Conservation (phyloP, 1,139 yeast genomes). For the Candida anutae region DNA sequence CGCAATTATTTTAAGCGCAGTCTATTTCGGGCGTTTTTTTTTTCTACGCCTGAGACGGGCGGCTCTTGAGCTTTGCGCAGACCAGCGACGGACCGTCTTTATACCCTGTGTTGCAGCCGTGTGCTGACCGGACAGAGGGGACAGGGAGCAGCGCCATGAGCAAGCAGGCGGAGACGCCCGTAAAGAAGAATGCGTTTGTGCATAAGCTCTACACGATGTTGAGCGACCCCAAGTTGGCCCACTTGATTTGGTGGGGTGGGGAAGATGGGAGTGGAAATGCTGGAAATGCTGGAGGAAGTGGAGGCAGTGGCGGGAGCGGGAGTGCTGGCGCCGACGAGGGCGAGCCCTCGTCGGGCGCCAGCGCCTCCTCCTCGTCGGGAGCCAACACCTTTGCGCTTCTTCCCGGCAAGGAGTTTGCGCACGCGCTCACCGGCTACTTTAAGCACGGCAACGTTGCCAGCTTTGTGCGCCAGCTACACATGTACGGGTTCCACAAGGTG, state of each 20-base stretch:
- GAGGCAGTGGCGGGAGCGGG: too few relatives aligned
- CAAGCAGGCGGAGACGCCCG: conserved; percentile 15
- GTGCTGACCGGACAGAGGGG: too few relatives aligned
- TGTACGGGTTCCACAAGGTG: conserved; percentile 48
- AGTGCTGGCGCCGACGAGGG: conserved; percentile 45
- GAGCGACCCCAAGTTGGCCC: conserved; percentile 39
- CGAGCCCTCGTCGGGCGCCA: too few relatives aligned
- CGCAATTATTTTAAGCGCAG: too few relatives aligned
- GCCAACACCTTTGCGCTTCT: conserved; percentile 52
- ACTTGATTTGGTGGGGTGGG: conserved; percentile 80
- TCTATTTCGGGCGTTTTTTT: too few relatives aligned
- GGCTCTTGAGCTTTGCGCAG: too few relatives aligned
- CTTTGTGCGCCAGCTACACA: conserved; percentile 41
- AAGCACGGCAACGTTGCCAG: conserved; percentile 42
- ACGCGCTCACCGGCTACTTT: conserved; percentile 35
- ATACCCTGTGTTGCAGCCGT: too few relatives aligned
- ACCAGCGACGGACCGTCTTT: too few relatives aligned
- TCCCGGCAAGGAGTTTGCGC: conserved; percentile 46
- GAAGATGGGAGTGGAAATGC: too few relatives aligned
- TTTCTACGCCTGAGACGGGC: too few relatives aligned
- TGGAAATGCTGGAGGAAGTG: too few relatives aligned
- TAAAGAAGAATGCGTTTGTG: conserved; percentile 57
- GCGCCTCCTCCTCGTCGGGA: conserved; percentile 21
- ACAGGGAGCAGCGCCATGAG: conserved; percentile 8
- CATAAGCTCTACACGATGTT: conserved; percentile 57